A percentile compares a stretch with the other conserved stretches of the same genome.
phyloP scores from a whole-genome alignment of 179 eudicot species.

The Amaranthus tricolor region DNA sequence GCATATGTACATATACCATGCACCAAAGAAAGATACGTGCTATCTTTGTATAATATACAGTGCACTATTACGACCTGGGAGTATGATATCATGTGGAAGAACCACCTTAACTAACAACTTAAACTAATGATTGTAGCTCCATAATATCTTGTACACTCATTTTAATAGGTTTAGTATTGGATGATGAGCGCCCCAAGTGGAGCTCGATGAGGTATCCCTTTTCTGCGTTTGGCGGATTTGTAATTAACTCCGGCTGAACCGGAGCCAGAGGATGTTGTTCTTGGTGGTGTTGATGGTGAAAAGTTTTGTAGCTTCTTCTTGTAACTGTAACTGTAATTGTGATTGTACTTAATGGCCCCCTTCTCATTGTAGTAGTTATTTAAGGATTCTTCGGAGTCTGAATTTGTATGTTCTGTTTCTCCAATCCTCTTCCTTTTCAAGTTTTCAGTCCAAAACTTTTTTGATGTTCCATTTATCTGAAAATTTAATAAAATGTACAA shows the following conservation, averaged over 20 bases:
- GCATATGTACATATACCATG: conserved; percentile 8
- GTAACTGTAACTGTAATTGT: not conserved
- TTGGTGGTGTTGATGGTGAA: conserved; percentile 43
- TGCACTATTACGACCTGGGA: not conserved
- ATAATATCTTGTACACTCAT: too few species aligned
- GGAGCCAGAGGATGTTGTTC: conserved; percentile 16
- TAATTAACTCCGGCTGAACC: conserved; percentile 6
- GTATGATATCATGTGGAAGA: too few species aligned
- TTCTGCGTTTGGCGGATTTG: conserved; percentile 39
- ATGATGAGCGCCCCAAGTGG: conserved; percentile 39
- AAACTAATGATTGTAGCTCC: too few species aligned
- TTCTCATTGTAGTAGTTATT: conserved; percentile 12
- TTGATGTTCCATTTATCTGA: conserved; percentile 38
- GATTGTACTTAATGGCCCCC: not conserved
- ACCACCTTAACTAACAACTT: too few species aligned
- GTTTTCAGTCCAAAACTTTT: conserved; percentile 23
- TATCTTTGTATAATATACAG: conserved; percentile 11
- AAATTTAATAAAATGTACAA: not conserved
- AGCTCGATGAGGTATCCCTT: conserved; percentile 45
- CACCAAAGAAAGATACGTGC: not conserved
- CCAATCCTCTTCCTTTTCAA: conserved; percentile 14
- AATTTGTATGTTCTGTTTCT: conserved; percentile 13
- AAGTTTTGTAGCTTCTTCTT: conserved; percentile 34
- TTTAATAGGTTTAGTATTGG: conserved; percentile 22
- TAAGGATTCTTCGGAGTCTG: conserved; percentile 36